Base-by-base conservation (phyloP, 2,329 filamentous ascomycete species). In the Fusarium ambrosium region DNA sequence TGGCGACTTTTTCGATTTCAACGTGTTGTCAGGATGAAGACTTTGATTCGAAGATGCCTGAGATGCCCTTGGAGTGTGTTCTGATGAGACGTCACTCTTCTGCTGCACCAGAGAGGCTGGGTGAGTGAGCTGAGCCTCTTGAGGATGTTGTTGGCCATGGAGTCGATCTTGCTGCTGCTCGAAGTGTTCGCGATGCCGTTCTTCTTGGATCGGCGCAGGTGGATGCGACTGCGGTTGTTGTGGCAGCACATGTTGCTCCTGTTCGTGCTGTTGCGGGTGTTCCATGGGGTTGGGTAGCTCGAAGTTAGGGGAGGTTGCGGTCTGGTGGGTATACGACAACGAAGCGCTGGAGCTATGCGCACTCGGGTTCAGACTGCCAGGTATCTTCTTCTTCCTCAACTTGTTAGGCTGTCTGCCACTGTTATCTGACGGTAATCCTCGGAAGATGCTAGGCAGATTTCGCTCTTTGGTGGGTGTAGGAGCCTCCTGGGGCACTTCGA, bases 301-400 rank as follows among this genome's bases (percentile, higher is more conserved):
- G 24, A 80, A 70, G 37, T 79, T 82, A 3, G 89, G 88, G 7
- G 89, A 89, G 2, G 83, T 82, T 11, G 84, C 80, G 51, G 84
- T 82, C 14, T 86, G 87, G 43, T 82, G 81, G 48, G 69, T 64
- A 60, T 86, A 83, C 7, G 85, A 81, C 18, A 97, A 86, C 9
- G 95, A 98, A 18, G 93, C 90, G 8, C 90, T 93, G 18, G 97
- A 98, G 80, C 95, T 98, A 74, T 98, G 95, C 0, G 96, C 95
- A 80, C 96, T 98, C 22, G 92, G 92, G 77, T 95, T 95, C 24
- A 93, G 85, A 79, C 94, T 94, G 48, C 91, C 92, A 0, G 94
- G 92, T 65, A 93, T 86, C 72, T 92, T 89, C 83, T 94, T 98
- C 87, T 98, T 98, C 82, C 93, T 93, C 62, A 99, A 86, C 83